Percentiles rank a stretch among this genome's conserved stretches.
These are phyloP conservation scores for Paraphaeosphaeria sporulosa DNA, from an alignment of 2,329 filamentous ascomycete genomes.

Conservation along the genomic window DNA sequence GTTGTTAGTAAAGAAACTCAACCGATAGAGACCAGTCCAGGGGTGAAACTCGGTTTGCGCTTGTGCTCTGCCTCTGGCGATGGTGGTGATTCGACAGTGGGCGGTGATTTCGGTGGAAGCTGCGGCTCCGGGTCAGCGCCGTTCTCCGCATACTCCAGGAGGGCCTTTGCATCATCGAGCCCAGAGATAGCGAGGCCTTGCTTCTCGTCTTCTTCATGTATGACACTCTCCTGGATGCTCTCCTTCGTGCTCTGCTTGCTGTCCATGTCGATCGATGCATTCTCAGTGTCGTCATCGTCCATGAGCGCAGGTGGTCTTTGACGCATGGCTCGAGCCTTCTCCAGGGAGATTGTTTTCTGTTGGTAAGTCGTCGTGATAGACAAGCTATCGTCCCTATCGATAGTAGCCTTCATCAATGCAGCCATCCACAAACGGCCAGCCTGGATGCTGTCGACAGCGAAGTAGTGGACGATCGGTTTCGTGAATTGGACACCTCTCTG, in stretches of 20 bases:
- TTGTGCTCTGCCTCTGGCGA: conserved; percentile 9
- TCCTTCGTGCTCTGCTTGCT: conserved; percentile 44
- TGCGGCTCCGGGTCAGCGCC: conserved; percentile 16
- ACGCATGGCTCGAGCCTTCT: conserved; percentile 85
- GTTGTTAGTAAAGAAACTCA: conserved; percentile 2
- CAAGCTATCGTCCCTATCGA: conserved; percentile 82
- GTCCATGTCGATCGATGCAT: conserved; percentile 33
- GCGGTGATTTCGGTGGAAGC: conserved; percentile 1
- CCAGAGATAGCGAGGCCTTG: conserved; percentile 48
- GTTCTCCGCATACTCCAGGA: conserved; percentile 43
- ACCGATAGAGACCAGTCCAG: conserved; percentile 16
- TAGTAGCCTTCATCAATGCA: conserved; percentile 97
- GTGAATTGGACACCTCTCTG: conserved; percentile 96
- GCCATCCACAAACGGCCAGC: conserved; percentile 97
- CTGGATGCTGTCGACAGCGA: conserved; percentile 89
- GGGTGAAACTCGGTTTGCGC: conserved; percentile 22
- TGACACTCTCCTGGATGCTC: conserved; percentile 44
- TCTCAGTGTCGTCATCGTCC: conserved; percentile 58
- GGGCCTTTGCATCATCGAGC: conserved; percentile 44
- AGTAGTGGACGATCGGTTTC: conserved; percentile 96
- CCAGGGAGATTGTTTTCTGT: conserved; percentile 92
- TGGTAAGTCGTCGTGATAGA: conserved; percentile 92
- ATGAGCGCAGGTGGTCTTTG: conserved; percentile 90
- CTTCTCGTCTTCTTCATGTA: conserved; percentile 49
- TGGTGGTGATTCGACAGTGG: conserved; percentile 4